Conservation (phyloP, 1,284 basidiomycete species). For the Afroboletus lepidellus region DNA sequence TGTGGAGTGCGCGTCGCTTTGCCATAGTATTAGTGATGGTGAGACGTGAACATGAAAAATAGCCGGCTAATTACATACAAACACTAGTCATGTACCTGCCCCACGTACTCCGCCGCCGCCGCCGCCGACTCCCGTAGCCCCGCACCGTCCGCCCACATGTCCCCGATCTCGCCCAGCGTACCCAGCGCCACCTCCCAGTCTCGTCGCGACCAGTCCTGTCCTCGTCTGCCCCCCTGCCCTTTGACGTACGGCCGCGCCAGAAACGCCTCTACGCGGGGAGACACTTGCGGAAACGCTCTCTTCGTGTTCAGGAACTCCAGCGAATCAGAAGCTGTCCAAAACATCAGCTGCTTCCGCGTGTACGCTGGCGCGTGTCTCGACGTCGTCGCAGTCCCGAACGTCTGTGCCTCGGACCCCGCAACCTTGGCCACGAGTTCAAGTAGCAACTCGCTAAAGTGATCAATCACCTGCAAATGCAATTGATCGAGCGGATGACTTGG, state of each 20-base stretch:
- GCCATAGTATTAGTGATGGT: slow-evolving; percentile 42
- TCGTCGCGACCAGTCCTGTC: slow-evolving; percentile 66
- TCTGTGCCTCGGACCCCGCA: slow-evolving; percentile 45
- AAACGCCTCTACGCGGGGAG: slow-evolving; percentile 51
- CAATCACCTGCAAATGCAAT: slow-evolving; percentile 66
- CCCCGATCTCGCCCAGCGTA: slow-evolving; percentile 48
- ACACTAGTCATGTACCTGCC: no score
- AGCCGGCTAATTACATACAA: slow-evolving; percentile 30
- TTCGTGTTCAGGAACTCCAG: slow-evolving; percentile 52
- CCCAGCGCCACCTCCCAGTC: slow-evolving; percentile 59
- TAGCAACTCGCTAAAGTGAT: slow-evolving; percentile 63
- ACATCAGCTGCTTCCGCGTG: slow-evolving; percentile 39
- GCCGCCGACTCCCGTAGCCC: slow-evolving; percentile 51
- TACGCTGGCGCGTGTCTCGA: slow-evolving; percentile 60
- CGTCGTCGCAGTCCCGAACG: slow-evolving; percentile 28
- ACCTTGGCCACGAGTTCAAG: slow-evolving; percentile 54
- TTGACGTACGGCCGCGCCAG: slow-evolving; percentile 45
- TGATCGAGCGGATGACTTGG: slow-evolving; percentile 61
- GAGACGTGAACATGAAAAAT: slow-evolving; percentile 1
- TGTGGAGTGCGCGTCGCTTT: slow-evolving; percentile 62
- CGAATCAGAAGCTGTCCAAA: slow-evolving; percentile 56
- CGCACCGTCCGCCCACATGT: slow-evolving; percentile 49
- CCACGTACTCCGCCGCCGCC: slow-evolving; percentile 48
- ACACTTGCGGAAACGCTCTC: slow-evolving; percentile 32
- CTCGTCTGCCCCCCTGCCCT: slow-evolving; percentile 49